These are phyloP conservation scores for Uncinocarpus reesii DNA, from an alignment of 2,329 filamentous ascomycete genomes.

Conservation along the genomic window DNA sequence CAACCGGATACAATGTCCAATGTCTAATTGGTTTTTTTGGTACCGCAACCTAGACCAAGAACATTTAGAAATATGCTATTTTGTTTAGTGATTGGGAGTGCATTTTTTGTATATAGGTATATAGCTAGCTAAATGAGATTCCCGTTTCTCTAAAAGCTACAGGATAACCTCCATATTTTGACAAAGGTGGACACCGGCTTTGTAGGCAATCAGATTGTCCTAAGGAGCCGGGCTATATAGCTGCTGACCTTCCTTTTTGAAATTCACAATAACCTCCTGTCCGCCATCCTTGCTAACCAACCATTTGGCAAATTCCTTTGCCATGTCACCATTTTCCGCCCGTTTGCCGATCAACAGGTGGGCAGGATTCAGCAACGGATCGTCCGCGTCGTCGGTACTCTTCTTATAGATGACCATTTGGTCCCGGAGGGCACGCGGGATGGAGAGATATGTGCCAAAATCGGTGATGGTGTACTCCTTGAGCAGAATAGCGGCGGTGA, in stretches of 20 bases:
- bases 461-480: constrained; percentile 42
- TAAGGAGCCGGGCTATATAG: constrained; percentile 32
- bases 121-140: too few species aligned
- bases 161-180: too few species aligned
- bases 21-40: too few species aligned
- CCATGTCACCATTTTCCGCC: constrained; percentile 28
- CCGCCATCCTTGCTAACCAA: constrained; percentile 25
- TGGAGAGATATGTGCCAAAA: constrained; percentile 37
- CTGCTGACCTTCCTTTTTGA: constrained; percentile 32
- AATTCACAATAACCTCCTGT: constrained; percentile 31
- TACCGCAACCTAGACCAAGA: too few species aligned
- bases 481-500: constrained; percentile 34
- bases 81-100: too few species aligned
- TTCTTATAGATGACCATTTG: constrained; percentile 25
- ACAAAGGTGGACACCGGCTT: too few species aligned
- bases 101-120: too few species aligned
- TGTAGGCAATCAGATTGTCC: background rate
- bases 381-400: constrained; percentile 29
- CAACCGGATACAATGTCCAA: too few species aligned
- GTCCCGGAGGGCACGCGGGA: constrained; percentile 27
- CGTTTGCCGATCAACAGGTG: constrained; percentile 33
- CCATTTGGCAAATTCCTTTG: constrained; percentile 34
- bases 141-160: too few species aligned
- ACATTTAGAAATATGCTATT: too few species aligned
- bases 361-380: constrained; percentile 38